Conservation (phyloP, 164 flowering plant species). For the Saururus chinensis region DNA sequence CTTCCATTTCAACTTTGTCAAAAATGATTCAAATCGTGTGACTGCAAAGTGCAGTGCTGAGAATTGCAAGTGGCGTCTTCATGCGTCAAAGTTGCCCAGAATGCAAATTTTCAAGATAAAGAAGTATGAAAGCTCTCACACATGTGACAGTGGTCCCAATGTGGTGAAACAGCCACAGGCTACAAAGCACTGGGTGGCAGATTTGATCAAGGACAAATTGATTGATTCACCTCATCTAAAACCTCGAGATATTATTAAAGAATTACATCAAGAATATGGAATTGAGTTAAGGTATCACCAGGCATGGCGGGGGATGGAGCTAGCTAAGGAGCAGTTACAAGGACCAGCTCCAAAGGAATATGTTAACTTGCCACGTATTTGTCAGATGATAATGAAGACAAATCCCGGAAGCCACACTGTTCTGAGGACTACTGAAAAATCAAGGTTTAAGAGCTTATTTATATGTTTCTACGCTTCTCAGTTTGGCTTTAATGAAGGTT, state of each 20-base stretch:
- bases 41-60: conserved; percentile 52
- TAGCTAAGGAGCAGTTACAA: conserved; percentile 34
- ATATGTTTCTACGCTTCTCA: conserved; percentile 34
- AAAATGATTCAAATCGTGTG: conserved; percentile 59
- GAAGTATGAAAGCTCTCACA: conserved; percentile 45
- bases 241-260: conserved; percentile 37
- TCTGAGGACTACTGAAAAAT: conserved; percentile 28
- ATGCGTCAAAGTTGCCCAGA: conserved; percentile 63
- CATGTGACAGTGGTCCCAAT: conserved; percentile 57
- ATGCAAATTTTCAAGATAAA: conserved; percentile 42
- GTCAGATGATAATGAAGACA: conserved; percentile 38
- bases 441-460: conserved; percentile 34
- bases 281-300: conserved; percentile 33
- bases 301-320: conserved; percentile 43
- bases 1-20: conserved; percentile 45
- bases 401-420: conserved; percentile 43
- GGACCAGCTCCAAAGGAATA: conserved; percentile 40
- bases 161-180: conserved; percentile 34
- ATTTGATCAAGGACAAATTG: conserved; percentile 36
- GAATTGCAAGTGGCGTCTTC: conserved; percentile 73
- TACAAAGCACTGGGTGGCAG: conserved; percentile 41
- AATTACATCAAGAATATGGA: conserved; percentile 41
- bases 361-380: conserved; percentile 34
- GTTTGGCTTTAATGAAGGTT: conserved; percentile 37
- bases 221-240: conserved; percentile 34